These are phyloP conservation scores for Tetrapisispora phaffii DNA, from an alignment of 805 yeast genomes.

Conservation along the genomic window DNA sequence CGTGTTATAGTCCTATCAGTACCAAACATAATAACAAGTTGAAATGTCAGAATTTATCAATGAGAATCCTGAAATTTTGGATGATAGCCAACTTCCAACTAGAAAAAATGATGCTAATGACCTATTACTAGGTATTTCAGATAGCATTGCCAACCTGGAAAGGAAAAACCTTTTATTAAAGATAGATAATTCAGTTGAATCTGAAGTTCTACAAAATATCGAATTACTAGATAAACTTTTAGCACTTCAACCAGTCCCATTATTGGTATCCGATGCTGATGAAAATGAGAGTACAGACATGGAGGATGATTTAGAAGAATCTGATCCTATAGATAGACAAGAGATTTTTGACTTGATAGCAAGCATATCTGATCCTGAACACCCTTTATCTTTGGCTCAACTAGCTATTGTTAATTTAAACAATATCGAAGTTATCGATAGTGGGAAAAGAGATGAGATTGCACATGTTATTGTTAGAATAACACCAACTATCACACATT, in stretches of 20 bases:
- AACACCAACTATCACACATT: conserved; percentile 96
- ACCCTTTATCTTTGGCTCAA: conserved; percentile 90
- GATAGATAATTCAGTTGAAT: conserved; percentile 19
- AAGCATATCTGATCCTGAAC: conserved; percentile 91
- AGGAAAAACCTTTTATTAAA: conserved; percentile 21
- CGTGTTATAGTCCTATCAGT: too few species aligned
- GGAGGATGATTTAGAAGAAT: conserved; percentile 16
- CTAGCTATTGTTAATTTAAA: conserved; percentile 81
- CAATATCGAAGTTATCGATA: conserved; percentile 65
- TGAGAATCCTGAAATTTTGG: conserved; percentile 83
- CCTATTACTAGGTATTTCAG: conserved; percentile 11
- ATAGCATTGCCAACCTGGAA: conserved; percentile 9
- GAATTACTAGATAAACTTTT: conserved; percentile 24
- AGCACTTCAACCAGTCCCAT: conserved; percentile 18
- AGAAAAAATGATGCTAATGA: conserved; percentile 33
- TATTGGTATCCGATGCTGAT: conserved; percentile 12
- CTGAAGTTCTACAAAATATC: conserved; percentile 20
- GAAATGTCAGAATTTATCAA: conserved; percentile 74
- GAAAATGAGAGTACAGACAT: conserved; percentile 17
- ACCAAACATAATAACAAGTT: too few species aligned
- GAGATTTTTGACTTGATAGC: conserved; percentile 83
- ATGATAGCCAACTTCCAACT: conserved; percentile 66
- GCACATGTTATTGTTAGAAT: conserved; percentile 73
- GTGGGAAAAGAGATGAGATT: conserved; percentile 42
- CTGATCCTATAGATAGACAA: conserved; percentile 72